A percentile compares a stretch with the other conserved stretches of the same genome.
Evolutionary conservation across 768 basidiomycete species (phyloP).

Genomic region (Suillus occidentalis): DNA sequence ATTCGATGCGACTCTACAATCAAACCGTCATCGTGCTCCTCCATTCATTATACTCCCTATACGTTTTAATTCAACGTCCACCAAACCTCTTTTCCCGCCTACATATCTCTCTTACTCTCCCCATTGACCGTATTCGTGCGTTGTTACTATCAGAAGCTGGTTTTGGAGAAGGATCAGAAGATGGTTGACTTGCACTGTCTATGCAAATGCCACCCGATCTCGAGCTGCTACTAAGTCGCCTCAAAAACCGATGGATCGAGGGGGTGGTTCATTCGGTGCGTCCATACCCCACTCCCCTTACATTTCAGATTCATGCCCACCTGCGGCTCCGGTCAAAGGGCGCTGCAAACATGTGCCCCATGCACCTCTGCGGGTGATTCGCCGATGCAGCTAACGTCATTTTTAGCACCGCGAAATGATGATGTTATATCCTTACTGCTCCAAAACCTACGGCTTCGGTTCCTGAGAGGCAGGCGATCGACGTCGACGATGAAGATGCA

Average conservation of each 20-base stretch:
- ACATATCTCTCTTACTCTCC: slow-evolving; percentile 52
- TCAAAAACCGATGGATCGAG: slow-evolving; percentile 62
- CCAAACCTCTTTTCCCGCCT: slow-evolving; percentile 62
- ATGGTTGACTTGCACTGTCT: slow-evolving; percentile 11
- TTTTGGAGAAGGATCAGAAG: slow-evolving; percentile 25
- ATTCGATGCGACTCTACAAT: no score
- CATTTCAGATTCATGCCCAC: slow-evolving; percentile 3
- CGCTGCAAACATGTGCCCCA: slow-evolving; percentile 62
- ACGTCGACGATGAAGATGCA: no score
- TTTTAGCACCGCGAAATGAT: no score
- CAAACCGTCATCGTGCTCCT: slow-evolving; percentile 37
- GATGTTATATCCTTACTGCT: no score
- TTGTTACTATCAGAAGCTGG: slow-evolving; percentile 45
- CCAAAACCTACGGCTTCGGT: no score
- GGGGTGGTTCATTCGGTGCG: slow-evolving; percentile 58
- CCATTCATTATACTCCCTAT: slow-evolving; percentile 52
- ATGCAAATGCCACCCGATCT: slow-evolving; percentile 44
- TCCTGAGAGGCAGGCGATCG: no score
- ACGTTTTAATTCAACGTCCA: slow-evolving; percentile 48
- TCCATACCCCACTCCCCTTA: neutral
- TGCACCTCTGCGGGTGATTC: slow-evolving; percentile 62
- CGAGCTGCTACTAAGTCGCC: slow-evolving; percentile 51
- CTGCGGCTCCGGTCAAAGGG: slow-evolving; percentile 65
- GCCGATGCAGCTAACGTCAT: no score
- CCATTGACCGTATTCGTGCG: slow-evolving; percentile 51